These are phyloP conservation scores for Clitopilus passeckerianus DNA, from an alignment of 768 basidiomycete genomes.

Conservation along the genomic window DNA sequence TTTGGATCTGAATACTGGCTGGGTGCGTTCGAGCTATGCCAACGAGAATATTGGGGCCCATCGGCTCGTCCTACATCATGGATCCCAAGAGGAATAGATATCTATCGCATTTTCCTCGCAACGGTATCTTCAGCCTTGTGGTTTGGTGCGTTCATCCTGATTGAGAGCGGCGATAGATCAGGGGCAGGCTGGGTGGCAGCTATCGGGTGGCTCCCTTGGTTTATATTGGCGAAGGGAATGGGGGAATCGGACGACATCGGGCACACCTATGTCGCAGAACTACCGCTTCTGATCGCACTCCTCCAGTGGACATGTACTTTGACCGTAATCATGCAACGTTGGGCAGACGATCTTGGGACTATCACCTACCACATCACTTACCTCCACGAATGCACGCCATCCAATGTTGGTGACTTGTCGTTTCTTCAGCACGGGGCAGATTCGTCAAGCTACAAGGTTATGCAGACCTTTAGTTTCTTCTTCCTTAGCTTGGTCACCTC, in stretches of 20 bases:
- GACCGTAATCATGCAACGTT: not conserved
- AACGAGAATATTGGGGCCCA: too few species aligned
- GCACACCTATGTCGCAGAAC: not conserved
- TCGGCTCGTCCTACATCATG: not conserved
- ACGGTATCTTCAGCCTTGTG: not conserved
- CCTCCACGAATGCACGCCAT: not conserved
- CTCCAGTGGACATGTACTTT: not conserved
- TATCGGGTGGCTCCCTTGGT: not conserved
- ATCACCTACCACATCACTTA: not conserved
- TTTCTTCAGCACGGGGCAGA: not conserved
- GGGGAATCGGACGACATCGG: not conserved
- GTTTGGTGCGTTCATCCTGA: not conserved
- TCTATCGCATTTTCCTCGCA: not conserved
- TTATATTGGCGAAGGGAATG: not conserved
- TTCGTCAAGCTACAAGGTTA: not conserved
- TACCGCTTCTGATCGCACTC: not conserved
- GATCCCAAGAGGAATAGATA: not conserved
- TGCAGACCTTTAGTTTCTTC: not conserved
- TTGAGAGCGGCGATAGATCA: not conserved
- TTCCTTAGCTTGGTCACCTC: not conserved
- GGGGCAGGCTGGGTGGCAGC: not conserved
- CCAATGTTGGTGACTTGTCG: not conserved
- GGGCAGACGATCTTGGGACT: not conserved
- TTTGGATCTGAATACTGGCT: too few species aligned
- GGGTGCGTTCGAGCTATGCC: too few species aligned